Conservation (phyloP, 1,284 basidiomycete genomes). For the Boletellus sp. region DNA sequence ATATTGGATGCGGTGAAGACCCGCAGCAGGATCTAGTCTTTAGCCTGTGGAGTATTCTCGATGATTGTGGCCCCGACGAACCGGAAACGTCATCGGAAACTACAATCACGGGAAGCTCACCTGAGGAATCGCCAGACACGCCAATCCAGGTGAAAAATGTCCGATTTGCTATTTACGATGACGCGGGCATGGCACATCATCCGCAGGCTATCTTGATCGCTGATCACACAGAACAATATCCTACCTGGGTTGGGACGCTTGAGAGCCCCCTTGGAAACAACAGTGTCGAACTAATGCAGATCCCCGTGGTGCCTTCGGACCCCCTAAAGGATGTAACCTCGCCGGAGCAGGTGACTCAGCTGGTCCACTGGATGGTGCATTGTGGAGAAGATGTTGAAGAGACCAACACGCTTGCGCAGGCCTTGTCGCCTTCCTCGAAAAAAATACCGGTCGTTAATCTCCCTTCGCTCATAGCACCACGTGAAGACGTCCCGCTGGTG, state of each 20-base stretch:
- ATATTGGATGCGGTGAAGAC: neutral
- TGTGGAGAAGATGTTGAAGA: neutral
- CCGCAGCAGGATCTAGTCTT: neutral
- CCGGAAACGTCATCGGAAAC: neutral
- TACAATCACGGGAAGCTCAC: neutral
- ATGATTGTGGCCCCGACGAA: neutral
- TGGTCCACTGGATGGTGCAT: neutral
- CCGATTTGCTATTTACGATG: neutral
- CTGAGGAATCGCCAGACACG: neutral
- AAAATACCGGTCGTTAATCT: constrained; percentile 14
- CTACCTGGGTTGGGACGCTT: neutral
- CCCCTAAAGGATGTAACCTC: neutral
- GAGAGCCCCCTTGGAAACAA: neutral
- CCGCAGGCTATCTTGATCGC: neutral
- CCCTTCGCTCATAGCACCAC: constrained; percentile 5
- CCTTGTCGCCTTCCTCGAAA: neutral
- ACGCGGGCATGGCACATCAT: neutral
- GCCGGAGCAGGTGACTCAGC: neutral
- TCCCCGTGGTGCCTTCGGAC: neutral
- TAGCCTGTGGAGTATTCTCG: neutral
- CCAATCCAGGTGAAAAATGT: neutral
- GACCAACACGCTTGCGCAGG: neutral
- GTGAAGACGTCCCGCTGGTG: neutral
- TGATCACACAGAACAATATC: neutral
- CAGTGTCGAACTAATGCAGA: neutral